These are phyloP conservation scores for Przewalskia tangutica DNA, from an alignment of 257 asterid species.

Conservation along the genomic window DNA sequence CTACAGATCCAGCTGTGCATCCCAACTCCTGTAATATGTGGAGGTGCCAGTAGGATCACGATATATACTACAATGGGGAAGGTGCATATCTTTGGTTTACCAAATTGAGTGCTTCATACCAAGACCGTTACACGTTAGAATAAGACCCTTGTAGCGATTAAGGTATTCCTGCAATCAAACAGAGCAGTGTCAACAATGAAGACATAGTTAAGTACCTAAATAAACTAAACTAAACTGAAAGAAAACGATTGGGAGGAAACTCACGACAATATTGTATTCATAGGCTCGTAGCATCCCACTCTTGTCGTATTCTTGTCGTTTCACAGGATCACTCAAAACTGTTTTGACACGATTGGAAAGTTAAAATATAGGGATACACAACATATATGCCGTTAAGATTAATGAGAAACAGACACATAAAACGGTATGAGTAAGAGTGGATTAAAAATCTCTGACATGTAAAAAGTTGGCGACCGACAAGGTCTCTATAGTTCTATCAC, in stretches of 20 bases:
- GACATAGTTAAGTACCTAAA: not conserved
- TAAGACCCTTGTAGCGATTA: slow-evolving; percentile 84
- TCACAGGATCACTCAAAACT: slow-evolving; percentile 81
- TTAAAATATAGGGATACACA: not conserved
- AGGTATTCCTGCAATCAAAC: slow-evolving; percentile 67
- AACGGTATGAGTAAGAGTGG: not conserved
- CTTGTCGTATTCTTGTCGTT: slow-evolving; percentile 80
- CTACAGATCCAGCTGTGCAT: slow-evolving; percentile 17
- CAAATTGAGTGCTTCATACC: slow-evolving; percentile 82
- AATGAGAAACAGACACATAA: not conserved
- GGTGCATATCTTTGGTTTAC: slow-evolving; percentile 21
- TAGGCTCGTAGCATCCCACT: slow-evolving; percentile 54
- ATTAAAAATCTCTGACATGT: not conserved
- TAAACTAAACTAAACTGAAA: not conserved
- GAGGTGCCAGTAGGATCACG: slow-evolving; percentile 11
- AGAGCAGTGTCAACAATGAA: not conserved
- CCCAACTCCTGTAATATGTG: slow-evolving; percentile 15
- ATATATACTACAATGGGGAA: slow-evolving; percentile 8
- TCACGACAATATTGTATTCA: slow-evolving; percentile 58
- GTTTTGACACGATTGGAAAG: slow-evolving; percentile 16
- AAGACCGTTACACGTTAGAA: slow-evolving; percentile 84
- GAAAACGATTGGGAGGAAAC: not conserved
- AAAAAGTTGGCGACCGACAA: not conserved
- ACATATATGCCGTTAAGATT: not conserved
- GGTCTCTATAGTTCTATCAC: no score